These are phyloP conservation scores for Microbotryum saponariae DNA, from an alignment of 1,284 basidiomycete genomes.

Conservation along the genomic window DNA sequence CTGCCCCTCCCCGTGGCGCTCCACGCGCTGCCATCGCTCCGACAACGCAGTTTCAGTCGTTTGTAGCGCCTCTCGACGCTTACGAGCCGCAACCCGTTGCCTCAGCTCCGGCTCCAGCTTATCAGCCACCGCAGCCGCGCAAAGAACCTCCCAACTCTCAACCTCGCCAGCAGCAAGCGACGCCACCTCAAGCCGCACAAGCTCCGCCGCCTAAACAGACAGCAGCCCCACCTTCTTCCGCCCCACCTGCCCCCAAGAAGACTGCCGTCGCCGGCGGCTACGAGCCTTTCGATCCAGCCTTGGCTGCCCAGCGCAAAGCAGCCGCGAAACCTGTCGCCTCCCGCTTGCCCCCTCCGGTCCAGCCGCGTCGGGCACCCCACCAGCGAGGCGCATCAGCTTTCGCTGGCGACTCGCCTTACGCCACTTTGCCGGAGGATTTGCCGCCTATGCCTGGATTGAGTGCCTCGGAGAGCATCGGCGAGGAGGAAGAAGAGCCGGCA, in stretches of 20 bases:
- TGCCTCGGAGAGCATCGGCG: constrained; percentile 9
- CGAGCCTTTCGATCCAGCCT: background rate
- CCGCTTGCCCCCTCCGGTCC: constrained; percentile 5
- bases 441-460: background rate
- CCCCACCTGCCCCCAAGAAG: background rate
- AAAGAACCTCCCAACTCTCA: too few species aligned
- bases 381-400: constrained; percentile 26
- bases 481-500: constrained; percentile 17
- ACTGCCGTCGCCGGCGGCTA: too few species aligned
- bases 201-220: background rate
- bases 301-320: too few species aligned
- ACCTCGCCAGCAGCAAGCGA: too few species aligned
- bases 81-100: too few species aligned
- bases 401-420: constrained; percentile 26
- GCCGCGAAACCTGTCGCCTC: constrained; percentile 9
- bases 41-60: too few species aligned
- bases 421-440: constrained; percentile 15
- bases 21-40: too few species aligned
- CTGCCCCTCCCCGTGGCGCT: too few species aligned
- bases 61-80: too few species aligned
- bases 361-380: constrained; percentile 23
- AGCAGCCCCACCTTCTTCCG: background rate
- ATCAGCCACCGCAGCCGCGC: too few species aligned
- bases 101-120: too few species aligned
- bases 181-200: too few species aligned